These are phyloP conservation scores for Tylopilus balloui DNA, from an alignment of 768 basidiomycete genomes.

Conservation along the genomic window DNA sequence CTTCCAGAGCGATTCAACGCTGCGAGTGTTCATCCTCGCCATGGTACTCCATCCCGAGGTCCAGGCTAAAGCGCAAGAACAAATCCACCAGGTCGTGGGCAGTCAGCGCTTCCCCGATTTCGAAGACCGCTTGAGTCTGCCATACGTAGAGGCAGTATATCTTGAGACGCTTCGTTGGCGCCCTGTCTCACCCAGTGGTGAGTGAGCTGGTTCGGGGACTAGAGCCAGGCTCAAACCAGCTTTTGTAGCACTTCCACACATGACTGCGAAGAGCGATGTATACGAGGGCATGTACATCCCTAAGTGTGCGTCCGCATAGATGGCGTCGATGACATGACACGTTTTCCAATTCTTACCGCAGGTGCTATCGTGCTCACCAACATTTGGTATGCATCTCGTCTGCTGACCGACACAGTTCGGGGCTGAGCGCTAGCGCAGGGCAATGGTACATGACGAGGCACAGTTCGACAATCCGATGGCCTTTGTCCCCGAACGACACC, in stretches of 20 bases:
- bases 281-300: slow-evolving; percentile 30
- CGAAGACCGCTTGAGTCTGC: slow-evolving; percentile 25
- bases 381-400: slow-evolving; percentile 17
- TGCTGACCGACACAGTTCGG: background rate
- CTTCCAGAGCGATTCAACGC: slow-evolving; percentile 10
- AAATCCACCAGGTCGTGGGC: slow-evolving; percentile 32
- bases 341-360: background rate
- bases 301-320: slow-evolving; percentile 17
- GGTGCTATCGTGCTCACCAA: slow-evolving; percentile 24
- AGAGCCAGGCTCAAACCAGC: background rate
- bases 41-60: slow-evolving; percentile 33
- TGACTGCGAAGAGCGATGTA: slow-evolving; percentile 22
- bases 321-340: background rate
- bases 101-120: slow-evolving; percentile 26
- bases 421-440: slow-evolving; percentile 29
- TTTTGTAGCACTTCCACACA: slow-evolving; percentile 21
- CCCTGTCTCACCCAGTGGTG: slow-evolving; percentile 27
- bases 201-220: slow-evolving; percentile 1
- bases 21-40: slow-evolving; percentile 30
- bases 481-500: slow-evolving; percentile 56
- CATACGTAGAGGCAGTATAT: slow-evolving; percentile 30
- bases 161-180: slow-evolving; percentile 33
- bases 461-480: slow-evolving; percentile 48
- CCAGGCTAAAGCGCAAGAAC: slow-evolving; percentile 29
- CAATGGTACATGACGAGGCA: slow-evolving; percentile 45